These are phyloP conservation scores for Claviceps maximensis DNA, from an alignment of 2,329 filamentous ascomycete genomes.

Conservation along the genomic window DNA sequence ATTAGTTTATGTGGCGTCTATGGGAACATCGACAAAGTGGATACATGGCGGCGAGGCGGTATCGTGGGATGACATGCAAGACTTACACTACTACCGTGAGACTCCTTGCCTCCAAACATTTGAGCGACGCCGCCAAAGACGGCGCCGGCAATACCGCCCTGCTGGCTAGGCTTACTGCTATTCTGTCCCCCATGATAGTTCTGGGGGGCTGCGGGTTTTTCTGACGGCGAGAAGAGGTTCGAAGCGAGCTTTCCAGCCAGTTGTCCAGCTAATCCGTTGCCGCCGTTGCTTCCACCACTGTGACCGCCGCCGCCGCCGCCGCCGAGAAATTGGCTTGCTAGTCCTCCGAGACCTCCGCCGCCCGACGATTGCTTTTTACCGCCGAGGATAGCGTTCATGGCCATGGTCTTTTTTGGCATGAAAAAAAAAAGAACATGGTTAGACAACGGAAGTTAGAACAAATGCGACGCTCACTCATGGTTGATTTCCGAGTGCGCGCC, in stretches of 20 bases:
- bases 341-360: conserved; percentile 12
- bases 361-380: conserved; percentile 24
- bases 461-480: neutral
- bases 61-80: neutral
- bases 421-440: neutral
- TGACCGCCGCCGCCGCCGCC: conserved; percentile 18
- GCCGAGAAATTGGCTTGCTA: conserved; percentile 10
- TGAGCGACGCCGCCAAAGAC: conserved; percentile 42
- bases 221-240: conserved; percentile 35
- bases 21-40: neutral
- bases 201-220: conserved; percentile 32
- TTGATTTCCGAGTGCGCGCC: neutral
- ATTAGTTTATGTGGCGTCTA: conserved; percentile 6
- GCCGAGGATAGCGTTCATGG: conserved; percentile 45
- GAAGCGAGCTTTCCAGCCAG: conserved; percentile 44
- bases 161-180: conserved; percentile 22
- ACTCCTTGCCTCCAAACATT: conserved; percentile 36
- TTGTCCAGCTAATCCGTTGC: conserved; percentile 35
- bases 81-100: conserved; percentile 11
- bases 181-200: conserved; percentile 37
- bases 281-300: conserved; percentile 21
- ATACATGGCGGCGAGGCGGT: neutral
- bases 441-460: neutral
- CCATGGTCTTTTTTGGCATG: conserved; percentile 41
- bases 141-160: conserved; percentile 37